Conservation (phyloP, 139 green algal genomes). For the Volvox africanus region DNA sequence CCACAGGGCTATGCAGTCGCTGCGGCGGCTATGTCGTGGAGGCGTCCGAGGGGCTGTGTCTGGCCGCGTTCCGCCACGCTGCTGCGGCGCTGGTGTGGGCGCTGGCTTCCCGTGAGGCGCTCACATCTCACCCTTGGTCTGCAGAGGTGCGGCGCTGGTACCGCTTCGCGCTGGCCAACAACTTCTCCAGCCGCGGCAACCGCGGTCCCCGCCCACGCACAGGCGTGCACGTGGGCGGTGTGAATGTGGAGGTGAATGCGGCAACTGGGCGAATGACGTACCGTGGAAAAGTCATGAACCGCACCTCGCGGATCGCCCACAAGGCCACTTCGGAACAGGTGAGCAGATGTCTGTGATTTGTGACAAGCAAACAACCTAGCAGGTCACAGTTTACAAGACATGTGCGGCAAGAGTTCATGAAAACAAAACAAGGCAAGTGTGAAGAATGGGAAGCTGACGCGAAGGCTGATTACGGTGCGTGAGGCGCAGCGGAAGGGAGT, state of each 20-base stretch:
- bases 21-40: conserved; percentile 50
- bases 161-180: conserved; percentile 7
- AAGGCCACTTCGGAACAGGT: conserved; percentile 44
- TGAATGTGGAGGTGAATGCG: conserved; percentile 45
- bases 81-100: conserved; percentile 45
- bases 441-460: no score
- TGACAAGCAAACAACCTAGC: no score
- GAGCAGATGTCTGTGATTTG: neutral
- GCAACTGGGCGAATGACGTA: conserved; percentile 46
- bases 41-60: conserved; percentile 42
- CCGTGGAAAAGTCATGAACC: conserved; percentile 49
- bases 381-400: no score
- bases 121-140: conserved; percentile 10
- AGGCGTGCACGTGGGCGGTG: conserved; percentile 34
- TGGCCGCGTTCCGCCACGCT: conserved; percentile 45
- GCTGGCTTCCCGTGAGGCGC: conserved; percentile 5
- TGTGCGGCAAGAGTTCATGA: no score
- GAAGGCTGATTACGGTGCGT: no score
- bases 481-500: no score
- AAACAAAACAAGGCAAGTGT: no score
- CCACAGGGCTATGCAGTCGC: neutral
- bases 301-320: conserved; percentile 42
- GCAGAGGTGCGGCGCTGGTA: conserved; percentile 39
- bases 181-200: neutral
- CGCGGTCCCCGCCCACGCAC: conserved; percentile 31